These are phyloP conservation scores for Phytophthora chlamydospora DNA, from an alignment of 352 stramenopile genomes.

Conservation along the genomic window DNA sequence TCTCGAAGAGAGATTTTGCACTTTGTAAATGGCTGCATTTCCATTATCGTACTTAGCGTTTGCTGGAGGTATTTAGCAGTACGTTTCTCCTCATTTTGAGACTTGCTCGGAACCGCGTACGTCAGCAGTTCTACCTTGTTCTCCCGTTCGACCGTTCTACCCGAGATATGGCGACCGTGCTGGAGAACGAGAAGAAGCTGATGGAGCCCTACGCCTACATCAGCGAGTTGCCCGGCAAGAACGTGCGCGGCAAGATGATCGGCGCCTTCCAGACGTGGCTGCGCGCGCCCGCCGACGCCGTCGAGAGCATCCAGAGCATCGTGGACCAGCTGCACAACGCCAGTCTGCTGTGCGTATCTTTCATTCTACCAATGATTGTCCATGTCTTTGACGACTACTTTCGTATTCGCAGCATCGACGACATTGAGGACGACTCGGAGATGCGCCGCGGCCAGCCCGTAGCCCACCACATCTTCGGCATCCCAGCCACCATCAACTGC, in stretches of 20 bases:
- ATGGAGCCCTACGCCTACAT: constrained; percentile 92
- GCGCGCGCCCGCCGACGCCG: constrained; percentile 55
- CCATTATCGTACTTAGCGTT: constrained; percentile 1
- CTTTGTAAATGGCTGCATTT: constrained; percentile 4
- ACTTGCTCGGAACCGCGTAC: constrained; percentile 6
- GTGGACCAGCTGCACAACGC: constrained; percentile 97
- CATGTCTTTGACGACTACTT: not conserved
- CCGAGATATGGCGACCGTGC: constrained; percentile 30
- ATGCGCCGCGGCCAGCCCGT: constrained; percentile 94
- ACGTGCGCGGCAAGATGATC: constrained; percentile 88
- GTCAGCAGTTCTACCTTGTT: constrained; percentile 4
- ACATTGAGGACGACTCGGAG: constrained; percentile 98
- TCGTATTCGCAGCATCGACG: constrained; percentile 85
- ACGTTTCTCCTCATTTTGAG: not conserved
- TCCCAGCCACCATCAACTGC: constrained; percentile 97
- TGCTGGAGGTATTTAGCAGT: no score
- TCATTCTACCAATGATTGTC: constrained; percentile 7
- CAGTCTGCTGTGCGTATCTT: constrained; percentile 80
- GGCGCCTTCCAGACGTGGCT: constrained; percentile 91
- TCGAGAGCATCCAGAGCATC: constrained; percentile 92
- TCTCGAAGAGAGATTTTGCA: no score
- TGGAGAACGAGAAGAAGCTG: constrained; percentile 56
- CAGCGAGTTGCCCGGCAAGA: constrained; percentile 86
- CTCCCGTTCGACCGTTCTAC: no score
- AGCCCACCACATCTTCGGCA: constrained; percentile 96